Percentiles rank a stretch among this genome's conserved stretches.
Conservation (phyloP, 371 early-diverging fungal species). For the Nematocida displodere region DNA sequence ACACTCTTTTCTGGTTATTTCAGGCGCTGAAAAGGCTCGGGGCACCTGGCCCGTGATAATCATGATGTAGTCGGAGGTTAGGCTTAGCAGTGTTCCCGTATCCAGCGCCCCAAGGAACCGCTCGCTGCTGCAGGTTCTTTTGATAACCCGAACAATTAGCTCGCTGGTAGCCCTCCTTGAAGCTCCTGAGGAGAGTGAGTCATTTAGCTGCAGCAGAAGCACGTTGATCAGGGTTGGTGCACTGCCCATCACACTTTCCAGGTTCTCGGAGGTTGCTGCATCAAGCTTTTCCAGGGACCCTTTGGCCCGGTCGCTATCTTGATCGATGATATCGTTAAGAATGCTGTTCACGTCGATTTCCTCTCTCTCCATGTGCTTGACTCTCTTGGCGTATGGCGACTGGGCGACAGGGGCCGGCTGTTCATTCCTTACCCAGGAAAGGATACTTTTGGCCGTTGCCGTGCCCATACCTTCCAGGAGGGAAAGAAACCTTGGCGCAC, state of each 20-base stretch:
- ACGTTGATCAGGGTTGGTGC: slow-evolving; percentile 46
- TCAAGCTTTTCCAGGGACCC: slow-evolving; percentile 29
- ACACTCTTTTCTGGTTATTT: slow-evolving; percentile 43
- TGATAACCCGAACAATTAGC: slow-evolving; percentile 24
- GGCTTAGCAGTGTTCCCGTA: slow-evolving; percentile 38
- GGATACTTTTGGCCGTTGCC: neutral
- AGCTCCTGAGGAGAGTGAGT: slow-evolving; percentile 45
- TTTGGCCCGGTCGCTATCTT: slow-evolving; percentile 8
- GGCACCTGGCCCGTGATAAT: slow-evolving; percentile 48
- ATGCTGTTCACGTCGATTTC: slow-evolving; percentile 23
- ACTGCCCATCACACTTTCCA: slow-evolving; percentile 4
- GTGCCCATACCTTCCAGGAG: slow-evolving; percentile 18
- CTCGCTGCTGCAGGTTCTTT: slow-evolving; percentile 31
- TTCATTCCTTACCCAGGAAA: neutral
- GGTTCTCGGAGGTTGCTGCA: neutral
- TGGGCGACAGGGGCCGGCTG: neutral
- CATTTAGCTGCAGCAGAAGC: slow-evolving; percentile 47
- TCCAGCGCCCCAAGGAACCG: slow-evolving; percentile 21
- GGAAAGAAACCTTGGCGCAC: slow-evolving; percentile 21
- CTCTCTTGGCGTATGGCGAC: slow-evolving; percentile 21
- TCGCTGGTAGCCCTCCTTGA: neutral
- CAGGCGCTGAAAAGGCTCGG: slow-evolving; percentile 4
- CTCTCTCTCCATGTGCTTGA: neutral
- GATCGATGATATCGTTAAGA: slow-evolving; percentile 50
- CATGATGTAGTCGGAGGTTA: slow-evolving; percentile 44